These are phyloP conservation scores for Neurospora sp. DNA, from an alignment of 495 filamentous ascomycete species.

Conservation along the genomic window DNA sequence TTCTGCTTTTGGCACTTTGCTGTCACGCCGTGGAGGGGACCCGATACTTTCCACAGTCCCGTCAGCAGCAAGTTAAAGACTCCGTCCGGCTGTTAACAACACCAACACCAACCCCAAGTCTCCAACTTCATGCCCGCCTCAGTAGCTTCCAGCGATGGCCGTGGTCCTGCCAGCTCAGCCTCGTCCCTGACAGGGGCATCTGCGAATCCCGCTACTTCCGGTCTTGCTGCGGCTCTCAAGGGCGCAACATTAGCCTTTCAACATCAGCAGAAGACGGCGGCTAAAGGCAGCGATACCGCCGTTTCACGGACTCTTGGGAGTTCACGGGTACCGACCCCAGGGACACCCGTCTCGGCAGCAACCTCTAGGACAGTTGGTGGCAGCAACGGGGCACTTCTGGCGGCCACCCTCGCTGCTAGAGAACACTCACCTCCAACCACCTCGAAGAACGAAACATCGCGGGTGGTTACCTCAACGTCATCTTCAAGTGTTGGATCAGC, in stretches of 20 bases:
- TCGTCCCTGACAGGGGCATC: slow-evolving; percentile 1
- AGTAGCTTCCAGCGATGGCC: not conserved
- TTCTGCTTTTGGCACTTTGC: not conserved
- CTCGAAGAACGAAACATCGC: not conserved
- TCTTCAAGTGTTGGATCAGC: not conserved
- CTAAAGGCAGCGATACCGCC: slow-evolving; percentile 2
- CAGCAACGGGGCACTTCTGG: slow-evolving; percentile 37
- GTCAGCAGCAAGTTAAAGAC: not conserved
- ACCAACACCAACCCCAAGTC: not conserved
- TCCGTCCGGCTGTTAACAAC: not conserved
- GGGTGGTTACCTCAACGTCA: not conserved
- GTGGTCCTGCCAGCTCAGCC: not conserved
- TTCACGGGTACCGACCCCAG: slow-evolving; percentile 4
- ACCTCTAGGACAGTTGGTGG: slow-evolving; percentile 10
- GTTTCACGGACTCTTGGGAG: not conserved
- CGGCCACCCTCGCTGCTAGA: slow-evolving; percentile 29
- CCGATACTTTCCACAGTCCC: not conserved
- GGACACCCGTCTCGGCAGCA: slow-evolving; percentile 3
- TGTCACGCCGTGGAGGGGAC: not conserved
- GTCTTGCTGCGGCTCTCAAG: slow-evolving; percentile 30
- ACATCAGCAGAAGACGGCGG: slow-evolving; percentile 12
- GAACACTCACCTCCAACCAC: slow-evolving; percentile 4
- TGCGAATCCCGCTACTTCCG: slow-evolving; percentile 4
- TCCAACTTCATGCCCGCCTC: slow-evolving; percentile 1
- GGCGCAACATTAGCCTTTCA: slow-evolving; percentile 39